These are phyloP conservation scores for Acer negundo DNA, from an alignment of 345 rosid genomes.

Conservation along the genomic window DNA sequence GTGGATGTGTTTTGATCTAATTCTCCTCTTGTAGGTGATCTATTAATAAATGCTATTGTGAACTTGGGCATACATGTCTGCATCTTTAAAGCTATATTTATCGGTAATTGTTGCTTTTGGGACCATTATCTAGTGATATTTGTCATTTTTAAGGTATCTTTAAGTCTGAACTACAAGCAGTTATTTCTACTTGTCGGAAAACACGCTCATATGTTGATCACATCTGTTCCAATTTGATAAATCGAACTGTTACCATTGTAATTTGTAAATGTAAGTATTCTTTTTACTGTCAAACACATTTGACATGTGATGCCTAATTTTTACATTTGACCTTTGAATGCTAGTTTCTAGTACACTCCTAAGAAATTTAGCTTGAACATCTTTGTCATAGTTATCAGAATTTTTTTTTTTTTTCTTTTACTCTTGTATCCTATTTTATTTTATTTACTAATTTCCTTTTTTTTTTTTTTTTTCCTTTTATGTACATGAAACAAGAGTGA, in stretches of 20 bases:
- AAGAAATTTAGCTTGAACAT: not conserved
- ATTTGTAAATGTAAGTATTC: slow-evolving; percentile 63
- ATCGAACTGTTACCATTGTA: slow-evolving; percentile 51
- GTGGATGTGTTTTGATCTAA: too few species aligned
- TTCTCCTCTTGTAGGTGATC: too few species aligned
- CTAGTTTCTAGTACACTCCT: not conserved
- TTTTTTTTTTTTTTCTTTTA: too few species aligned
- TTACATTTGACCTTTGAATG: not conserved
- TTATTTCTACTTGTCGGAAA: slow-evolving; percentile 69
- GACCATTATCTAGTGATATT: too few species aligned
- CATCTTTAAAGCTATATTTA: too few species aligned
- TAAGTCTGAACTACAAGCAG: slow-evolving; percentile 63
- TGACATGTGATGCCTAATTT: slow-evolving; percentile 6
- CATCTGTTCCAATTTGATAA: slow-evolving; percentile 51
- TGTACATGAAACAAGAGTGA: too few species aligned
- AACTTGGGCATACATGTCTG: too few species aligned
- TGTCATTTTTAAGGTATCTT: slow-evolving; percentile 52
- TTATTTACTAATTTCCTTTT: too few species aligned
- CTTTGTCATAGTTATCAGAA: not conserved
- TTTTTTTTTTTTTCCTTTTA: too few species aligned
- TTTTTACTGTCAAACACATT: not conserved
- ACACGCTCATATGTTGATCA: slow-evolving; percentile 67
- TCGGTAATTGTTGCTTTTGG: too few species aligned
- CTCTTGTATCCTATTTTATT: too few species aligned
- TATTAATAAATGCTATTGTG: too few species aligned